Conservation (phyloP, 1,139 yeast genomes). For the Hansenula lynferdii region DNA sequence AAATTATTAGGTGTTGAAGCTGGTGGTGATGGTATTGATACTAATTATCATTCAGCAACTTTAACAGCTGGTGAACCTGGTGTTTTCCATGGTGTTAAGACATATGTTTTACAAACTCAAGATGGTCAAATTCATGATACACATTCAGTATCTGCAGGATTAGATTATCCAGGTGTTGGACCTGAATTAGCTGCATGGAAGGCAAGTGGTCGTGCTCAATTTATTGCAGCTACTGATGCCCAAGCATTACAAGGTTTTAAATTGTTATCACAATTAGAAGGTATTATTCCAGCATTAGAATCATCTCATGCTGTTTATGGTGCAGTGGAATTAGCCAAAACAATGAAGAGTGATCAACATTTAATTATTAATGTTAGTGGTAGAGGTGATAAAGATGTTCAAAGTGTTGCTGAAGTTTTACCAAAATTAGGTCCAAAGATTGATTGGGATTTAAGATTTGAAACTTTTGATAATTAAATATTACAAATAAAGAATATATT, state of each 20-base stretch:
- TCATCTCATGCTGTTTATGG: slow-evolving; percentile 95
- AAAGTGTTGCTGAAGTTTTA: slow-evolving; percentile 90
- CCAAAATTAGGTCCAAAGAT: slow-evolving; percentile 87
- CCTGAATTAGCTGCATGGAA: slow-evolving; percentile 98
- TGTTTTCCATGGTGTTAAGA: slow-evolving; percentile 96
- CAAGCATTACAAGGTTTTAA: slow-evolving; percentile 90
- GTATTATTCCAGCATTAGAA: slow-evolving; percentile 97
- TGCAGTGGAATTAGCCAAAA: slow-evolving; percentile 84
- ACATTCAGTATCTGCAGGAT: slow-evolving; percentile 96
- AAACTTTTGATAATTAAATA: slow-evolving; percentile 30
- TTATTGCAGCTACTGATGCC: slow-evolving; percentile 89
- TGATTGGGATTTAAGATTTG: slow-evolving; percentile 95
- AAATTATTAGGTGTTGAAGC: slow-evolving; percentile 94
- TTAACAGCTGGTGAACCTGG: slow-evolving; percentile 92
- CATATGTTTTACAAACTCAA: slow-evolving; percentile 81
- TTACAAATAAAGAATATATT: too few species aligned
- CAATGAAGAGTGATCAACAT: slow-evolving; percentile 72
- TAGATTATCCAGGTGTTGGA: slow-evolving; percentile 99
- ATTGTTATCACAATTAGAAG: slow-evolving; percentile 86
- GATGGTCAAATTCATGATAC: slow-evolving; percentile 99
- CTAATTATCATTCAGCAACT: slow-evolving; percentile 87
- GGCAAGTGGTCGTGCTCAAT: slow-evolving; percentile 85
- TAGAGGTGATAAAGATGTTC: slow-evolving; percentile 99
- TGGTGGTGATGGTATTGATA: slow-evolving; percentile 95
- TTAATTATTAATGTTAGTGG: slow-evolving; percentile 90